Evolutionary conservation across 2,329 filamentous ascomycete species (phyloP), one percentile per base, ranked within the genome.

Genomic region (Capronia coronata): DNA sequence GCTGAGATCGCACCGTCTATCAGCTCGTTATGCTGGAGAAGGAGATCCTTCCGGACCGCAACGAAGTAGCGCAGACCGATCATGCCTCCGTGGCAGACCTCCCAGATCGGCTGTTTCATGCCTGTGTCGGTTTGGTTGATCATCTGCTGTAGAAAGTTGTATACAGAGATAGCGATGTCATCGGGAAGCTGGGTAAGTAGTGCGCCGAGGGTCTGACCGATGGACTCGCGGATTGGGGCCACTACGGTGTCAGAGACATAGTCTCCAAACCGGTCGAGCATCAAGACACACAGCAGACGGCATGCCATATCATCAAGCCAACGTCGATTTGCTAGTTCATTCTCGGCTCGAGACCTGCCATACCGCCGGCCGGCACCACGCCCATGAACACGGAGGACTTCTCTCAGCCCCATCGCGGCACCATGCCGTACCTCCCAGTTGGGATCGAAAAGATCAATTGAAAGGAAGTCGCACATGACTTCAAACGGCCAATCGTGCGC

Each of bases 181-280:
- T 83, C 73, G 0, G 88, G 83, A 5, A 98, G 76, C 65, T 95
- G 88, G 57, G 87, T 88, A 46, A 98, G 73, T 11, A 94, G 80
- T 10, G 91, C 88, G 60, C 91, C 94, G 11, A 98, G 75, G 2
- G 90, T 91, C 68, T 98, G 93, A 39, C 93, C 93, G 34, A 94
- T 87, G 0, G 90, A 95, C 71, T 98, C 93, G 57, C 93, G 79
- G 56, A 98, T 96, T 0, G 93, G 93, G 0, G 93, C 93, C 34
- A 98, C 89, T 1, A 94, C 94, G 46, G 88, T 98, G 67, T 98
- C 93, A 3, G 90, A 95, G 51, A 94, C 93, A 70, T 96, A 98
- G 64, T 98, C 93, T 49, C 90, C 94, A 64, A 98, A 98, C 46
- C 90, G 83, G 69, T 98, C 93, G 13, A 98, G 81, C 83, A 98